These are phyloP conservation scores for Eucalyptus curtisii DNA, from an alignment of 345 rosid species.

Conservation along the genomic window DNA sequence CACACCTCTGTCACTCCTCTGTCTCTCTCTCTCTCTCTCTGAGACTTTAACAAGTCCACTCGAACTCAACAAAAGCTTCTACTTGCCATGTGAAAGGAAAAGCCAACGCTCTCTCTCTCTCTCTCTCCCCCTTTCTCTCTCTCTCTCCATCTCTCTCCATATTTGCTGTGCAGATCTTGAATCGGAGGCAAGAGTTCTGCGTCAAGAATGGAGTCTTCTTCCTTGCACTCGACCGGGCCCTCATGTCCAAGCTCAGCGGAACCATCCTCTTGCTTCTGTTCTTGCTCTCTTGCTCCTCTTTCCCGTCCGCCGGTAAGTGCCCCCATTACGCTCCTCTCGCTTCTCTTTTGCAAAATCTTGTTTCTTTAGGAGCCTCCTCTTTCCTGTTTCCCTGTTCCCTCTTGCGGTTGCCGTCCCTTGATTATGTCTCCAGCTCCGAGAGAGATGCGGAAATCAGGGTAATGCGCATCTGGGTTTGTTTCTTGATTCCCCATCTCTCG, in stretches of 20 bases:
- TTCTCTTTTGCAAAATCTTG: background rate
- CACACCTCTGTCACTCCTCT: background rate
- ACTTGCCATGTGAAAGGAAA: slow-evolving; percentile 3
- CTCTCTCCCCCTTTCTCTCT: background rate
- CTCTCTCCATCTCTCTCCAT: background rate
- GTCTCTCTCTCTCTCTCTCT: background rate
- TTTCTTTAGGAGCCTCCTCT: background rate
- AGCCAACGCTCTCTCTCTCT: background rate
- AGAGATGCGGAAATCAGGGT: background rate
- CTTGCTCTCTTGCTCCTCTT: slow-evolving; percentile 46
- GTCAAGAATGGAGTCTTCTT: slow-evolving; percentile 33
- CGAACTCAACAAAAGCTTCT: background rate
- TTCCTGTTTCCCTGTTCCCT: background rate
- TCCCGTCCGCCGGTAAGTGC: slow-evolving; percentile 54
- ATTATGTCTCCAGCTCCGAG: background rate
- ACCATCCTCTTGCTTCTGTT: slow-evolving; percentile 18
- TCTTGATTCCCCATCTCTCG: background rate
- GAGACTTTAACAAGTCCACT: background rate
- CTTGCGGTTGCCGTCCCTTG: background rate
- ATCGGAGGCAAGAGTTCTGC: background rate
- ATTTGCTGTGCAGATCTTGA: slow-evolving; percentile 24
- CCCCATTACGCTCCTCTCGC: background rate
- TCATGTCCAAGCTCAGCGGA: slow-evolving; percentile 25
- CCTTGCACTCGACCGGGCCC: background rate
- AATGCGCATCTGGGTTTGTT: background rate